Evolutionary conservation across 129 eudicot species (phyloP).

Genomic region (carrot (Daucus carota)): DNA sequence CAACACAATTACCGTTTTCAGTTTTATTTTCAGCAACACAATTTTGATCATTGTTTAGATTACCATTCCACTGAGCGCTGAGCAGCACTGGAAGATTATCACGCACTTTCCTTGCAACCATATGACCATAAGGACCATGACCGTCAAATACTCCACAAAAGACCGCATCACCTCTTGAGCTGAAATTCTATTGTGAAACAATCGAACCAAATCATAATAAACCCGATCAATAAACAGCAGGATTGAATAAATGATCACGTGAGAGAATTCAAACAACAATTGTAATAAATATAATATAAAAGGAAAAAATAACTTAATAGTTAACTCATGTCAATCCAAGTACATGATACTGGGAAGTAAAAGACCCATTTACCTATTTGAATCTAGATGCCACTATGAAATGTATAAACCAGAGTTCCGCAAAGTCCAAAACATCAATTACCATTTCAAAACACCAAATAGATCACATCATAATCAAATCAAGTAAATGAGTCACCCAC

Average conservation of each 20-base stretch:
- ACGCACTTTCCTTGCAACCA: conserved; percentile 90
- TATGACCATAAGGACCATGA: conserved; percentile 93
- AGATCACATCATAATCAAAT: neutral
- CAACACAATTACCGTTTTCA: neutral
- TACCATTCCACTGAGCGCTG: conserved; percentile 50
- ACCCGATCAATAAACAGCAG: conserved; percentile 16
- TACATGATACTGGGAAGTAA: neutral
- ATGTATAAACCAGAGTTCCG: neutral
- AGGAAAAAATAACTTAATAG: neutral
- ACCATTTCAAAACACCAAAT: neutral
- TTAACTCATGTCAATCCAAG: neutral
- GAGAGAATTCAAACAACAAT: neutral
- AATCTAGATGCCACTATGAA: neutral
- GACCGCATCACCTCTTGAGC: conserved; percentile 49
- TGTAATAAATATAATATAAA: neutral
- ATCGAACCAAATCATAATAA: conserved; percentile 27
- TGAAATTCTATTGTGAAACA: conserved; percentile 65
- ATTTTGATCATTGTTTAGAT: conserved; percentile 28
- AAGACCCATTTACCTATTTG: neutral
- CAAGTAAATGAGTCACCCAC: neutral
- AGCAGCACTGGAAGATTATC: conserved; percentile 69
- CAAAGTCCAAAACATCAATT: neutral
- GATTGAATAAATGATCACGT: neutral
- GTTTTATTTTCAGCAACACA: conserved; percentile 19
- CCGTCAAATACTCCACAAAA: conserved; percentile 98